Percentiles rank a stretch among this genome's conserved stretches.
These are phyloP conservation scores for Tricladium varicosporioides DNA, from an alignment of 2,329 filamentous ascomycete genomes.

Conservation along the genomic window DNA sequence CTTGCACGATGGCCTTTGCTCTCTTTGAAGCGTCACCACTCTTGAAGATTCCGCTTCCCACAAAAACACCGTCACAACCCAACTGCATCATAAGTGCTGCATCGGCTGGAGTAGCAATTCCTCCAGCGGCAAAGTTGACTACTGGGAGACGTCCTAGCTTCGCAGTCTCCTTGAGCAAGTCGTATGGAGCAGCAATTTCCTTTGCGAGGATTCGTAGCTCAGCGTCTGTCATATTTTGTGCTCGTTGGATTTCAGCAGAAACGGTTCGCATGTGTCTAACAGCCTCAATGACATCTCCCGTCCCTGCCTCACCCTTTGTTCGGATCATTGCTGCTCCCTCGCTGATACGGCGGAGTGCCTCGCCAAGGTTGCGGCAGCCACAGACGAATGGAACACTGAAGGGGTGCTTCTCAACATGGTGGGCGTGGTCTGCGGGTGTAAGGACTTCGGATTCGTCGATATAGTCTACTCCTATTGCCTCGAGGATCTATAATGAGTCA, in stretches of 20 bases:
- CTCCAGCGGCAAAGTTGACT: constrained; percentile 97
- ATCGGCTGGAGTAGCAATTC: constrained; percentile 97
- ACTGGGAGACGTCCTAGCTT: constrained; percentile 86
- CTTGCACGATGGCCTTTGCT: constrained; percentile 91
- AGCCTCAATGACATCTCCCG: constrained; percentile 94
- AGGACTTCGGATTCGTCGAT: constrained; percentile 98
- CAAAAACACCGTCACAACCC: constrained; percentile 96
- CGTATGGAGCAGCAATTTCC: constrained; percentile 75
- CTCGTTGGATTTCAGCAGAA: constrained; percentile 75
- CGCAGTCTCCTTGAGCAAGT: constrained; percentile 81
- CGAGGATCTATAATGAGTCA: constrained; percentile 69
- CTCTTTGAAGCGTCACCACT: constrained; percentile 85
- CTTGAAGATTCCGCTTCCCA: constrained; percentile 97
- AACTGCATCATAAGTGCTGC: constrained; percentile 99
- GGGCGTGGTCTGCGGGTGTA: constrained; percentile 85
- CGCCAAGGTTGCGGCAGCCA: constrained; percentile 90
- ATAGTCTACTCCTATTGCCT: constrained; percentile 93
- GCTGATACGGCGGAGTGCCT: constrained; percentile 84
- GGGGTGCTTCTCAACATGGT: constrained; percentile 85
- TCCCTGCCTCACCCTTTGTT: constrained; percentile 97
- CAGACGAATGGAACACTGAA: constrained; percentile 92
- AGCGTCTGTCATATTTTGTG: constrained; percentile 61
- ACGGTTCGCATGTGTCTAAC: constrained; percentile 95
- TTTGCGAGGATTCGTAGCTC: constrained; percentile 78
- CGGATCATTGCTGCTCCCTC: constrained; percentile 99